phyloP scores from a whole-genome alignment of 352 stramenopile genomes.

The Phytophthora pseudosyringae region DNA sequence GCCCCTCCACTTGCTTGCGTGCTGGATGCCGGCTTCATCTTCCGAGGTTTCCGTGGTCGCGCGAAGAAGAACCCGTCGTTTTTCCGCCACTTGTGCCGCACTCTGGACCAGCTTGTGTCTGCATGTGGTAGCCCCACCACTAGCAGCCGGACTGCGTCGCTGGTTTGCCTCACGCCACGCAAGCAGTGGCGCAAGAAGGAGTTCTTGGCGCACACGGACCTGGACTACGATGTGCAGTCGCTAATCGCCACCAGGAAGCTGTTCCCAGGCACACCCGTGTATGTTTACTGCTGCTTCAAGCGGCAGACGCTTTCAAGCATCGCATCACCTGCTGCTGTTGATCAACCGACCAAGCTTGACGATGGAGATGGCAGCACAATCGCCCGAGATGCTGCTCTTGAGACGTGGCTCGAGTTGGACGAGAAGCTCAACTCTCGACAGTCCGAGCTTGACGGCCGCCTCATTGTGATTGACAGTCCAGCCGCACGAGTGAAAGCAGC shows the following conservation, averaged over 20 bases:
- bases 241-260: conserved; percentile 28
- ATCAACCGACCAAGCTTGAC: conserved; percentile 7
- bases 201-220: conserved; percentile 47
- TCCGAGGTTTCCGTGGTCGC: conserved; percentile 52
- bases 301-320: conserved; percentile 9
- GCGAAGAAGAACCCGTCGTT: conserved; percentile 56
- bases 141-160: conserved; percentile 4
- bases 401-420: conserved; percentile 25
- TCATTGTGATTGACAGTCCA: conserved; percentile 25
- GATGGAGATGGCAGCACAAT: background rate
- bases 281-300: conserved; percentile 52
- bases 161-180: conserved; percentile 58
- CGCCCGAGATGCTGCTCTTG: conserved; percentile 22
- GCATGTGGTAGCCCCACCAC: conserved; percentile 2
- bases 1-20: conserved; percentile 44
- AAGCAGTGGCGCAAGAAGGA: conserved; percentile 76
- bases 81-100: conserved; percentile 46
- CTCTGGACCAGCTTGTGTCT: conserved; percentile 43
- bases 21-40: conserved; percentile 57
- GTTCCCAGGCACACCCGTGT: conserved; percentile 31
- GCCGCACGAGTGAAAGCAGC: conserved; percentile 15
- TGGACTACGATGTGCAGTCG: conserved; percentile 43
- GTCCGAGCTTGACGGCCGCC: conserved; percentile 3
- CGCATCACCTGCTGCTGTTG: background rate
- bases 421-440: conserved; percentile 19